Percentiles rank a stretch among this genome's conserved stretches.
Conservation (phyloP, 306 rosid genomes). For the Pyrus bretschneideri region DNA sequence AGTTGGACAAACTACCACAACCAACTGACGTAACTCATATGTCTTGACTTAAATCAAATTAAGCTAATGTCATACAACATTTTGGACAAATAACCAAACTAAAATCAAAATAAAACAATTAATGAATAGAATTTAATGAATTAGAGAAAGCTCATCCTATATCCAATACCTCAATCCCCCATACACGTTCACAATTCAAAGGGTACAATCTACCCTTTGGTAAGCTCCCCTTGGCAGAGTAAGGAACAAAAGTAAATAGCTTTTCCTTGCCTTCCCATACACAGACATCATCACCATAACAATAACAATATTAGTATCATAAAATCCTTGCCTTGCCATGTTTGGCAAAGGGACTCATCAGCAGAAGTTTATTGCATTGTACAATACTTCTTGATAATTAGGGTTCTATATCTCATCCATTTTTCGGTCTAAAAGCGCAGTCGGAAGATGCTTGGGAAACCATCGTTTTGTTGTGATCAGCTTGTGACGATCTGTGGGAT, state of each 20-base stretch:
- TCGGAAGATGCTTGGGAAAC: constrained; percentile 41
- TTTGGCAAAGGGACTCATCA: constrained; percentile 11
- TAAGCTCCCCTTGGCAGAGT: constrained; percentile 33
- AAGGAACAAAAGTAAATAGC: constrained; percentile 15
- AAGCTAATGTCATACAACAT: neutral
- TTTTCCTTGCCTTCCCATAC: constrained; percentile 17
- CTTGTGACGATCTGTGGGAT: constrained; percentile 31
- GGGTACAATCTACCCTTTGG: constrained; percentile 30
- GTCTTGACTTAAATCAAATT: neutral
- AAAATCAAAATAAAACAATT: neutral
- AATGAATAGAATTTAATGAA: constrained; percentile 22
- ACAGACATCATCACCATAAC: constrained; percentile 38
- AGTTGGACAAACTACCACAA: neutral
- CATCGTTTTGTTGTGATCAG: constrained; percentile 32
- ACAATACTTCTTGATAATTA: neutral
- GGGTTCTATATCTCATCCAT: constrained; percentile 16
- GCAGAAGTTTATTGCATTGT: constrained; percentile 19
- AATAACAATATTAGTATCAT: neutral
- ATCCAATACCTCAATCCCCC: constrained; percentile 19
- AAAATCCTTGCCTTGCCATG: constrained; percentile 34
- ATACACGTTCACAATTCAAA: constrained; percentile 28
- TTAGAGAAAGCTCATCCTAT: constrained; percentile 28
- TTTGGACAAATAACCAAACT: neutral
- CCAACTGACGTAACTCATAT: neutral
- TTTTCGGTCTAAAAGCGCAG: constrained; percentile 30